A percentile compares a stretch with the other conserved stretches of the same genome.
Evolutionary conservation across 306 rosid species (phyloP).

Genomic region (Medicago ruthenica): DNA sequence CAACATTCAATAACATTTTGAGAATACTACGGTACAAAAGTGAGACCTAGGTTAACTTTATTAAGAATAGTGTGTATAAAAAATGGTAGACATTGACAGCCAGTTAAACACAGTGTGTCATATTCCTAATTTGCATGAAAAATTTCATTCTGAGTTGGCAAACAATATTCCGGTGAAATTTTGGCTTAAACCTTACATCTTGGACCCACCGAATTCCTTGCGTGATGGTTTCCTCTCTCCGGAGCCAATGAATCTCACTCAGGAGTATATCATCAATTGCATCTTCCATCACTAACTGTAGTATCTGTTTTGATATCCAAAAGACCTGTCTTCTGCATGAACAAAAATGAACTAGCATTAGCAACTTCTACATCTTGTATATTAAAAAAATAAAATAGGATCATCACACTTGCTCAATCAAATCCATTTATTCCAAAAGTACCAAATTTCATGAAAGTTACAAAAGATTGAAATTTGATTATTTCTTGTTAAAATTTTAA

Average conservation of each 20-base stretch:
- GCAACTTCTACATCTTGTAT: too few relatives aligned
- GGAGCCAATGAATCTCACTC: conserved; percentile 86
- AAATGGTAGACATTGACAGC: too few relatives aligned
- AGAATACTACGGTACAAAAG: too few relatives aligned
- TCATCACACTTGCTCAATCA: not conserved
- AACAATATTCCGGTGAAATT: conserved; percentile 6
- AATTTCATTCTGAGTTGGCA: too few relatives aligned
- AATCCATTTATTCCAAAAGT: conserved; percentile 14
- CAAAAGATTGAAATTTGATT: conserved; percentile 26
- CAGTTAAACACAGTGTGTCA: too few relatives aligned
- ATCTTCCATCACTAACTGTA: conserved; percentile 96
- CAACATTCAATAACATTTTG: too few relatives aligned
- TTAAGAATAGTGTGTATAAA: too few relatives aligned
- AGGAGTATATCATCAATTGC: conserved; percentile 96
- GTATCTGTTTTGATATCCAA: conserved; percentile 97
- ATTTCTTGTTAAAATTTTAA: conserved; percentile 5
- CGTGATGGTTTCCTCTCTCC: conserved; percentile 81
- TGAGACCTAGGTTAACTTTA: too few relatives aligned
- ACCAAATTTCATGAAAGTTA: conserved; percentile 17
- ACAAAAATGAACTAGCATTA: conserved; percentile 36
- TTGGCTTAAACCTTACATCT: conserved; percentile 72
- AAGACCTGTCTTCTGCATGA: conserved; percentile 91
- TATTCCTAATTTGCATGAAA: too few relatives aligned
- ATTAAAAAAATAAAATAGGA: not conserved
- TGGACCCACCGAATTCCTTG: conserved; percentile 92